Base-by-base conservation (phyloP, 805 yeast species). In the Ogataea angusta region DNA sequence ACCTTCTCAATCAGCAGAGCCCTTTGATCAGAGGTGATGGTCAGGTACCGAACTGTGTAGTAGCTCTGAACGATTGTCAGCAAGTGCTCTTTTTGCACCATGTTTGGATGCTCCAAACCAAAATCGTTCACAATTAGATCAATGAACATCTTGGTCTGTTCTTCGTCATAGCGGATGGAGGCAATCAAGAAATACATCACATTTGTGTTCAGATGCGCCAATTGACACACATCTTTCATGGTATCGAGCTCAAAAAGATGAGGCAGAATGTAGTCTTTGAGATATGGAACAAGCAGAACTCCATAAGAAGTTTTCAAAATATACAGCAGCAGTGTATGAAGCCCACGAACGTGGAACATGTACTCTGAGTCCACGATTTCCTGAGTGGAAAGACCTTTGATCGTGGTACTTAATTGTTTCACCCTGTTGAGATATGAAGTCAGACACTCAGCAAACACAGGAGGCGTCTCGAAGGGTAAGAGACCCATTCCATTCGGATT, bases 221-320 rank as follows among this genome's bases (percentile, higher is more conserved):
- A 61, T 49, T 84, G 86, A 49, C 95, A 85, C 10, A 86, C 86
- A 46, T 91, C 97, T 45, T 86, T 80, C 68, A 85, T 73, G 32
- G 71, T 73, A 37, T 80, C 76, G 34, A 88, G 63, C 13, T 73
- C 67, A 53, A 86, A 67, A 42, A 88, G 64, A 46, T 85, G 80
- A 19, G 96, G 95, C 1, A 87, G 61, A 21, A 89, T 70, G 38
- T 75, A 66, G 2, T 66, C 60, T 8, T 67, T 57, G 27, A 83
- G 62, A 40, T 75, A 72, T 3, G 78, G 78, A 31, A 76, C 72
- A 29, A 84, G 59, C 7, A 78, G 64, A 0, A 69, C 56, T 1
- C 82, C 77, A 30, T 72, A 69, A 1, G 83, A 72, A 0, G 85
- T 73, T 31, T 66, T 67, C 39, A 80, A 61, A 40, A 78, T 66